Evolutionary conservation across 371 early-diverging fungal genomes (phyloP), one percentile per base, ranked within the genome.

Genomic region (Syncephalastrum contaminatum): DNA sequence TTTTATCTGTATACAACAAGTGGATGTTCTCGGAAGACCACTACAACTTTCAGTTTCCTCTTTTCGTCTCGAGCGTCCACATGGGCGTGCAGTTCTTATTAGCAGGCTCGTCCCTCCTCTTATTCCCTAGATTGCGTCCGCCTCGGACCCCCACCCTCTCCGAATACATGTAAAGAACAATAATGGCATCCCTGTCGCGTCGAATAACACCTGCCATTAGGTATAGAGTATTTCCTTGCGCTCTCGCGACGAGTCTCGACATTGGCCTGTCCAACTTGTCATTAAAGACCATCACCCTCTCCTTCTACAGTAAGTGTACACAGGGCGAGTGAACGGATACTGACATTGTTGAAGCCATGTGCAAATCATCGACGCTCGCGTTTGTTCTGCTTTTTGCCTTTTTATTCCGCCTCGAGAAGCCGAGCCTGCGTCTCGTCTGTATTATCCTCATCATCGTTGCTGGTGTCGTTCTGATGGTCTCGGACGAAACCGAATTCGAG

Each of bases 341-440:
- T 48, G 40, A 61, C 20, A 3, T 43, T 21, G 43, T 43, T 27
- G 43, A 54, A 85, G 85, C 96, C 58, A 94, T 95, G 93, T 92
- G 94, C 69, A 96, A 96, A 69, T 91, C 91, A 12, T 89, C 89
- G 4, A 85, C 90, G 4, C 88, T 93, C 43, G 91, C 92, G 3
- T 95, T 92, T 66, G 92, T 94, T 7, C 73, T 96, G 36, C 51
- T 94, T 21, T 95, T 95, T 62, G 93, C 96, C 3, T 92, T 93
- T 56, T 63, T 90, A 0, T 94, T 96, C 66, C 82, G 83, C 7
- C 73, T 96, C 43, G 96, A 96, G 67, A 76, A 79, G 43, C 77
- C 89, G 2, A 86, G 84, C 4, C 76, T 82, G 70, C 77, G 69
- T 53, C 72, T 95, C 8, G 73, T 86, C 20, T 76, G 69, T 12